Evolutionary conservation across 1,284 basidiomycete species (phyloP).

Genomic region (Phlebopus sp.): DNA sequence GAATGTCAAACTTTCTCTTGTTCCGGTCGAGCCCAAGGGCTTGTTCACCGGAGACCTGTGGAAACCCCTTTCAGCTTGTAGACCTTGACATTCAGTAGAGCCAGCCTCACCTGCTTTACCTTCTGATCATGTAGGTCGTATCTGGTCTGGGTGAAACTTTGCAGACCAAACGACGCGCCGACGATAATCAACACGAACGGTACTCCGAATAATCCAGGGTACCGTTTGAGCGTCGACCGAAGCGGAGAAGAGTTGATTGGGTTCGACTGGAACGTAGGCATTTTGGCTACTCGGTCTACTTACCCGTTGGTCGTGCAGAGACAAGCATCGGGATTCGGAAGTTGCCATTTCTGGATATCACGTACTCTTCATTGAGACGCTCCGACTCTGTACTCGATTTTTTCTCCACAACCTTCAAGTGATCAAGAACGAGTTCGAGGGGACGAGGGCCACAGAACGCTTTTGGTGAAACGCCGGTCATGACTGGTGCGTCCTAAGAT

Average conservation of each 20-base stretch:
- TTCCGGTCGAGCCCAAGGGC: conserved; percentile 78
- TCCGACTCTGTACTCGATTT: conserved; percentile 3
- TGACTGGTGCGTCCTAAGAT: conserved; percentile 24
- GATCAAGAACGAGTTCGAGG: not conserved
- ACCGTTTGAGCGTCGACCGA: conserved; percentile 47
- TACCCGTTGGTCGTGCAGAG: no score
- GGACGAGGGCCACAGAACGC: not conserved
- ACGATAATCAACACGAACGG: conserved; percentile 89
- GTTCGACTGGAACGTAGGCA: conserved; percentile 60
- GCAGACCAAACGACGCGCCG: conserved; percentile 82
- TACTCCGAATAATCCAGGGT: conserved; percentile 78
- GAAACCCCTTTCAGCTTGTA: not conserved
- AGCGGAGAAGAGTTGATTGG: conserved; percentile 47
- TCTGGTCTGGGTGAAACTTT: conserved; percentile 83
- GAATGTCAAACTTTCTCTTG: conserved; percentile 85
- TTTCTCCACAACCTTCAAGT: conserved; percentile 11
- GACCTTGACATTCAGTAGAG: not conserved
- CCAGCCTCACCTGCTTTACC: conserved; percentile 59
- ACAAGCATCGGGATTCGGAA: no score
- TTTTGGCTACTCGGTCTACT: conserved; percentile 25
- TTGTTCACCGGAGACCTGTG: conserved; percentile 77
- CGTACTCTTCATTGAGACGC: not conserved
- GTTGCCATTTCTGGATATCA: not conserved
- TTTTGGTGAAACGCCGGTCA: conserved; percentile 10
- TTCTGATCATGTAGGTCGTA: conserved; percentile 88